Evolutionary conservation across 805 yeast species (phyloP).

Genomic region (Lipomyces starkeyi): DNA sequence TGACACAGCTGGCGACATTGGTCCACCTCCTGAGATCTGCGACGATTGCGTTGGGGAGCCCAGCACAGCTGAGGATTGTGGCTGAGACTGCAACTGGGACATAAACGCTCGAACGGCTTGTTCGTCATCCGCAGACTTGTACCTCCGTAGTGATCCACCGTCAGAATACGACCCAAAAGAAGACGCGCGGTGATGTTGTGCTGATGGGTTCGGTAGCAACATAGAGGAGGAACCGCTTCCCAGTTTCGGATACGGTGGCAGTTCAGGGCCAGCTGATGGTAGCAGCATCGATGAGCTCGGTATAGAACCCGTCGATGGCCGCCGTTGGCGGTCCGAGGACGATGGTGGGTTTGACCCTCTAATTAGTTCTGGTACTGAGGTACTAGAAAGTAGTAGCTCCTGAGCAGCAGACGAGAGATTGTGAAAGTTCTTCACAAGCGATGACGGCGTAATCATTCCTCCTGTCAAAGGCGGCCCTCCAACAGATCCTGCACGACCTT

Average conservation of each 20-base stretch:
- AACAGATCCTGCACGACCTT: slow-evolving; percentile 5
- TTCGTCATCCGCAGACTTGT: slow-evolving; percentile 33
- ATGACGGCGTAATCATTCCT: slow-evolving; percentile 30
- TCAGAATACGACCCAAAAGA: slow-evolving; percentile 24
- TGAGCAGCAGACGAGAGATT: slow-evolving; percentile 35
- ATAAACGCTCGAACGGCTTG: slow-evolving; percentile 10
- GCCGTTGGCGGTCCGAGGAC: slow-evolving; percentile 14
- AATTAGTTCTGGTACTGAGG: slow-evolving; percentile 30
- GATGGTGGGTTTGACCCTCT: slow-evolving; percentile 5
- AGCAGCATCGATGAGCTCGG: slow-evolving; percentile 27
- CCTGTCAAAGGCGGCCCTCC: slow-evolving; percentile 6
- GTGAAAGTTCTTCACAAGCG: slow-evolving; percentile 34
- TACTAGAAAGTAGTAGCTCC: slow-evolving; percentile 32
- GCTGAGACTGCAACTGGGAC: slow-evolving; percentile 2
- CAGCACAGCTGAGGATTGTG: slow-evolving; percentile 15
- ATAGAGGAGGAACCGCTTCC: slow-evolving; percentile 13
- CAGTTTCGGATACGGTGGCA: slow-evolving; percentile 29
- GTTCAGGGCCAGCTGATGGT: slow-evolving; percentile 30
- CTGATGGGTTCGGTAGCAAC: neutral
- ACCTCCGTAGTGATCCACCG: slow-evolving; percentile 27
- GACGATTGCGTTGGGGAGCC: slow-evolving; percentile 24
- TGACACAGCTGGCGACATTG: slow-evolving; percentile 26
- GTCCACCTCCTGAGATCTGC: slow-evolving; percentile 10
- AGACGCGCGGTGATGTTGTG: slow-evolving; percentile 26
- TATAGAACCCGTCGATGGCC: slow-evolving; percentile 22